Base-by-base conservation (phyloP, 2,329 filamentous ascomycete species). In the Talaromyces piceae region DNA sequence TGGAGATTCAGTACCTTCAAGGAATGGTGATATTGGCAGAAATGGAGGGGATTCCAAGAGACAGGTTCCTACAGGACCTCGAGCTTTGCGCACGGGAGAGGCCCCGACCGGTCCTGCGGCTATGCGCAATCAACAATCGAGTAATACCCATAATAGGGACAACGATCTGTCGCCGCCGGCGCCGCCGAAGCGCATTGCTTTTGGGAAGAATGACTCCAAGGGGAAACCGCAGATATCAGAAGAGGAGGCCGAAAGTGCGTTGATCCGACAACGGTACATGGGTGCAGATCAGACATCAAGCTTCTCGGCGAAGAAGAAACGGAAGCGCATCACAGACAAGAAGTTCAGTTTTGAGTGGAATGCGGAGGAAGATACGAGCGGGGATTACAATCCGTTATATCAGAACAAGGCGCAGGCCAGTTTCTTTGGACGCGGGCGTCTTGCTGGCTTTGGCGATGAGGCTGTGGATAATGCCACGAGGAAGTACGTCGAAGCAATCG, bases 291-390 rank as follows among this genome's bases (percentile, higher is more conserved):
- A 87, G 48, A 94, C 93, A 58, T 91, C 87, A 4, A 95, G 81
- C 31, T 96, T 97, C 64, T 95, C 90, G 0, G 91, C 91, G 1
- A 88, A 93, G 74, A 98, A 97, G 79, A 97, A 97, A 76, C 81
- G 91, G 51, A 87, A 88, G 73, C 80, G 91, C 55, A 95, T 90
- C 1, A 93, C 88, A 1, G 91, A 95, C 64, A 89, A 91, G 71
- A 97, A 98, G 67, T 98, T 98, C 75, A 98, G 96, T 63, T 98
- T 98, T 62, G 93, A 95, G 61, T 98, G 93, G 93, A 94, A 95
- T 60, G 80, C 83, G 1, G 88, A 94, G 55, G 93, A 98, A 65
- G 93, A 98, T 68, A 98, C 93, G 0, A 91, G 85, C 57, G 80
- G 77, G 2, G 85, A 88, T 59, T 86, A 90, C 64, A 91, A 95